Base-by-base conservation (phyloP, 805 yeast species). In the Metschnikowia reukaufii region DNA sequence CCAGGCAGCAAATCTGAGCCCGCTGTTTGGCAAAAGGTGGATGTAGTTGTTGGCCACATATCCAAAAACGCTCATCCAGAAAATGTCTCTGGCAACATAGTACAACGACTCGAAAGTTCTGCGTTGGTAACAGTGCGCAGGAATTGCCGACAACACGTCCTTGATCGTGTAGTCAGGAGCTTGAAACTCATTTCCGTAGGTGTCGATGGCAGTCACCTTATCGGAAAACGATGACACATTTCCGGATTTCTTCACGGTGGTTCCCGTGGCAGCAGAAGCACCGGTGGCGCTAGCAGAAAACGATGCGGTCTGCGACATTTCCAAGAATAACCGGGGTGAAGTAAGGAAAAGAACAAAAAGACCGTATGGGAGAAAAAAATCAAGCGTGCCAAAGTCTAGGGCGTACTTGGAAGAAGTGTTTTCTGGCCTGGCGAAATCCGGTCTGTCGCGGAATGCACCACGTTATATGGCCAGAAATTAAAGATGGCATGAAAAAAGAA, bases 141-240 rank as follows among this genome's bases (percentile, higher is more conserved):
- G 96, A 59, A 87, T 88, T 34, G 83, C 85, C 42, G 73, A 72
- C 50, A 88, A 69, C 48, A 87, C 79, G 46, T 86, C 88, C 76
- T 86, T 86, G 65, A 87, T 86, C 53, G 89, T 68, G 69, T 67
- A 85, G 61, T 84, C 87, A 18, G 95, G 95, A 6, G 79, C 92
- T 47, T 76, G 77, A 64, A 84, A 87, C 51, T 73, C 79, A 51
- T 83, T 74, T 18, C 94, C 94, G 55, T 67, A 63, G 19, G 87
- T 80, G 60, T 82, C 84, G 42, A 75, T 63, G 18, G 85, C 81
- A 37, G 72, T 68, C 44, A 75, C 60, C 36, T 67, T 66, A 37
- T 25, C 45, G 15, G 55, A 16, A 49, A 75, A 70, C 27, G 70
- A 52, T 16, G 74, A 72, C 44, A 75, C 62, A 56, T 76, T 75